A percentile compares a stretch with the other conserved stretches of the same genome.
These are phyloP conservation scores for Pulveroboletus sp. DNA, from an alignment of 768 basidiomycete species.

Conservation along the genomic window DNA sequence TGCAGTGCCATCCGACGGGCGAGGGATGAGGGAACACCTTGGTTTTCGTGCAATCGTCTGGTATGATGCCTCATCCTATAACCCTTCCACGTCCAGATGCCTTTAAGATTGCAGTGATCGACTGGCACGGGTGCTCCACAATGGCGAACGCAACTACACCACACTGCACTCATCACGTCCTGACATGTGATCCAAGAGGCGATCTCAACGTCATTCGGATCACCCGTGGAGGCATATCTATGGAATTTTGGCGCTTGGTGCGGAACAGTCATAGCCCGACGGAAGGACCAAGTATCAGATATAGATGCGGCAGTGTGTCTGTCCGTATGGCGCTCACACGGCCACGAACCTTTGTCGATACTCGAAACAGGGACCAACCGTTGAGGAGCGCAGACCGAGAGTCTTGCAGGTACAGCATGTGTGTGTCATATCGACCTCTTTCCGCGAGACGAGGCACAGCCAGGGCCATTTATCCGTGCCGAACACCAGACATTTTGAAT, in stretches of 20 bases:
- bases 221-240: neutral
- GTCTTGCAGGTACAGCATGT: neutral
- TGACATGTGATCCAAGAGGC: neutral
- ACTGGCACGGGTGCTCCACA: neutral
- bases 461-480: too few relatives aligned
- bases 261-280: neutral
- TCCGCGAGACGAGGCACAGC: neutral
- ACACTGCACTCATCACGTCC: too few relatives aligned
- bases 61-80: too few relatives aligned
- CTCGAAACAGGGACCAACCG: neutral
- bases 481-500: too few relatives aligned
- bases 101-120: too few relatives aligned
- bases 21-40: too few relatives aligned
- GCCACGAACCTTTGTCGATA: neutral
- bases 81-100: too few relatives aligned
- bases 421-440: neutral
- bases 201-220: constrained; percentile 6
- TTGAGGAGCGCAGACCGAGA: neutral
- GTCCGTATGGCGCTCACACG: neutral
- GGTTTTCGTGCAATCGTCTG: too few relatives aligned
- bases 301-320: neutral
- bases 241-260: neutral
- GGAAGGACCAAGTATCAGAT: neutral
- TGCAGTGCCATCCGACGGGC: too few relatives aligned
- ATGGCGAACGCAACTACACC: neutral